Conservation (phyloP, 345 rosid genomes). For the Eucalyptus regnans region DNA sequence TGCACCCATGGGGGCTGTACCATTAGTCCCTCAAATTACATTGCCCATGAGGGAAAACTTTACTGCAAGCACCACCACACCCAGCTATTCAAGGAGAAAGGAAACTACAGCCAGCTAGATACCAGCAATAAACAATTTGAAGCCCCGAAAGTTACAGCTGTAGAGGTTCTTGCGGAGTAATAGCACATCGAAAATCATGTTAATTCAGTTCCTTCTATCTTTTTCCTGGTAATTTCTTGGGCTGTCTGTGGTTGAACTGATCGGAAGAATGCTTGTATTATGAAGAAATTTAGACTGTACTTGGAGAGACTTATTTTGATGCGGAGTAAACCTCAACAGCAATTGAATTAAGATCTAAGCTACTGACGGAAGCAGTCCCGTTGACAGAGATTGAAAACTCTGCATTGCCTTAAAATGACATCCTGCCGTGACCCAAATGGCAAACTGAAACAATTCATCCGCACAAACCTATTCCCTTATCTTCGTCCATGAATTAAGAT, state of each 20-base stretch:
- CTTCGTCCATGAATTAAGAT: not conserved
- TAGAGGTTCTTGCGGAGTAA: slow-evolving; percentile 15
- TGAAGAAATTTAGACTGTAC: not conserved
- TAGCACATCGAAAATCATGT: not conserved
- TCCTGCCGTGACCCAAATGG: not conserved
- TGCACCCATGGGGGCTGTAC: slow-evolving; percentile 56
- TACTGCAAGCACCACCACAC: slow-evolving; percentile 69
- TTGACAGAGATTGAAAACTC: not conserved
- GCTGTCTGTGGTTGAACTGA: not conserved
- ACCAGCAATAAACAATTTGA: slow-evolving; percentile 2
- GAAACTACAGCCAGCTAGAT: slow-evolving; percentile 62
- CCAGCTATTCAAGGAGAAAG: slow-evolving; percentile 55
- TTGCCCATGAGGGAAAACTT: slow-evolving; percentile 51
- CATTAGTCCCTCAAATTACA: slow-evolving; percentile 53
- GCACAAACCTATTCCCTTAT: not conserved
- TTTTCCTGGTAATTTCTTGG: not conserved
- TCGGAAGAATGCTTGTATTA: not conserved
- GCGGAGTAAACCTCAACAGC: not conserved
- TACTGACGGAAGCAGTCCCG: not conserved
- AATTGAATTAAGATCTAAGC: not conserved
- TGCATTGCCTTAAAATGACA: not conserved
- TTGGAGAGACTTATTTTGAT: not conserved
- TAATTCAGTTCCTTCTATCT: not conserved
- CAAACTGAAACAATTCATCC: not conserved
- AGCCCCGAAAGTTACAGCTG: not conserved